phyloP scores from a whole-genome alignment of 805 yeast genomes.

The Lipomyces mesembrius region DNA sequence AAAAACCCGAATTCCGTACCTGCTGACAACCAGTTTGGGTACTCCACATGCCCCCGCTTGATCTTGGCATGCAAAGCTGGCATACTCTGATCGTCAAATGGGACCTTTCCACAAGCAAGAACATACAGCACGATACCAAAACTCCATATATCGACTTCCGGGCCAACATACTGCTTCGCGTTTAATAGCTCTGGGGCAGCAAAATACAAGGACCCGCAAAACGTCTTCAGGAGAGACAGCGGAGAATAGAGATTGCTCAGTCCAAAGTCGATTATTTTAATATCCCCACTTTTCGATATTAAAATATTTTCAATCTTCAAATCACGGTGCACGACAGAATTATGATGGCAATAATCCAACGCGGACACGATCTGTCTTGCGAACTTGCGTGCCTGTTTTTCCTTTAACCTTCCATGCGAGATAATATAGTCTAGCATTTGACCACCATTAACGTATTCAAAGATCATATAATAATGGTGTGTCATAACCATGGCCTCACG shows the following conservation, averaged over 20 bases:
- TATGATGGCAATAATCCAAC: constrained; percentile 87
- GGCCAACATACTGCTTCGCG: constrained; percentile 92
- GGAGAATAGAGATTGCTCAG: constrained; percentile 83
- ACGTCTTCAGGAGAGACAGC: constrained; percentile 77
- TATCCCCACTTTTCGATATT: constrained; percentile 91
- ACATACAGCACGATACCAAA: constrained; percentile 96
- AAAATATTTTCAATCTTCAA: constrained; percentile 94
- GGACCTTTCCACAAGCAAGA: constrained; percentile 95
- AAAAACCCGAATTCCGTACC: constrained; percentile 43
- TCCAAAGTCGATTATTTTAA: constrained; percentile 96
- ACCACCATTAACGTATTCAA: constrained; percentile 96
- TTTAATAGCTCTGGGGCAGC: constrained; percentile 97
- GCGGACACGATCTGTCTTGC: constrained; percentile 95
- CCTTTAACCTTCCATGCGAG: constrained; percentile 92
- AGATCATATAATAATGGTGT: constrained; percentile 93
- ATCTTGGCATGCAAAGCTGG: constrained; percentile 91
- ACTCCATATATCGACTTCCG: constrained; percentile 98
- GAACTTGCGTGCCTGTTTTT: constrained; percentile 90
- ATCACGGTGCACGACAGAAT: constrained; percentile 95
- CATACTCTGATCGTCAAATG: constrained; percentile 94
- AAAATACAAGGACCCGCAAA: constrained; percentile 95
- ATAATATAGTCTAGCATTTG: constrained; percentile 97
- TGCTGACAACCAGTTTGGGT: constrained; percentile 77
- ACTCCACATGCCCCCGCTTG: constrained; percentile 88
- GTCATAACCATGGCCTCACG: constrained; percentile 97